Evolutionary conservation across 2,329 filamentous ascomycete species (phyloP).

Genomic region (Fusarium staphyleae): DNA sequence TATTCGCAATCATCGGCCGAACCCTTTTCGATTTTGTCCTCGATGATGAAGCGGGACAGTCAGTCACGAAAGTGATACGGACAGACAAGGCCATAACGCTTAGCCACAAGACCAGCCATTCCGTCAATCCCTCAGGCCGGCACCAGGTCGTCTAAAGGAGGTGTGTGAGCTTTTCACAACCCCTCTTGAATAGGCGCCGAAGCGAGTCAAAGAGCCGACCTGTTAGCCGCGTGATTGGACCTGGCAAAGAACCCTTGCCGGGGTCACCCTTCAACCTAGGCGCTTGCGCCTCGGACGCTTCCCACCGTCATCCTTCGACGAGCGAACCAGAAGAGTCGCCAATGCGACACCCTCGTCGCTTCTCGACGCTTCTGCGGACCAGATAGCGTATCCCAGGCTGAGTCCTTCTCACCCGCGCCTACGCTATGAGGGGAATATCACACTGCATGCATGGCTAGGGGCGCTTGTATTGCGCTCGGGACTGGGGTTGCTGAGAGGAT

Average conservation of each 20-base stretch:
- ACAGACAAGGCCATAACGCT: not conserved
- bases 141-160: slow-evolving; percentile 23
- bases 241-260: slow-evolving; percentile 16
- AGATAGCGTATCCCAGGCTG: slow-evolving; percentile 19
- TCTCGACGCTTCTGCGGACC: slow-evolving; percentile 15
- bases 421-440: slow-evolving; percentile 36
- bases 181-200: slow-evolving; percentile 44
- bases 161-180: slow-evolving; percentile 7
- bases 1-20: not conserved
- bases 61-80: not conserved
- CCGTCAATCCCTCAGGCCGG: slow-evolving; percentile 20
- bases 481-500: slow-evolving; percentile 19
- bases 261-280: slow-evolving; percentile 26
- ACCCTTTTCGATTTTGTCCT: slow-evolving; percentile 4
- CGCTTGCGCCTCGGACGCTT: slow-evolving; percentile 43
- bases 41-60: not conserved
- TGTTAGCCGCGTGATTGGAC: slow-evolving; percentile 43
- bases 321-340: slow-evolving; percentile 34
- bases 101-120: slow-evolving; percentile 9
- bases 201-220: slow-evolving; percentile 41
- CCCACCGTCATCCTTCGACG: slow-evolving; percentile 24
- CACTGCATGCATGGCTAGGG: slow-evolving; percentile 43
- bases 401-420: slow-evolving; percentile 37
- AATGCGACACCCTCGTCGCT: slow-evolving; percentile 23
- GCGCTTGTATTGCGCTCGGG: slow-evolving; percentile 37